These are phyloP conservation scores for Albatrellus ellisii DNA, from an alignment of 768 basidiomycete species.

Conservation along the genomic window DNA sequence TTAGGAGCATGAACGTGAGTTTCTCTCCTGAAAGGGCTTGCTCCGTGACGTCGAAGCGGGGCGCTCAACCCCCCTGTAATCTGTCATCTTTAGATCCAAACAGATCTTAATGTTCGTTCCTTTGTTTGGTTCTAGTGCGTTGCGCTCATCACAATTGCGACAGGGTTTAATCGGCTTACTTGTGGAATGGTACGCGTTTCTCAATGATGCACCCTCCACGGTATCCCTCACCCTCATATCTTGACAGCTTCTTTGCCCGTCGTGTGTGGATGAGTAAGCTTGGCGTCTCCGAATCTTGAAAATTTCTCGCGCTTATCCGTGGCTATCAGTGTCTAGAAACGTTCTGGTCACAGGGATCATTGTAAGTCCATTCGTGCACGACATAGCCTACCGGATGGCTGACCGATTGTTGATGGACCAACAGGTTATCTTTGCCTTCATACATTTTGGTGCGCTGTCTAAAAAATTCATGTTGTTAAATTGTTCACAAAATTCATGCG, in stretches of 20 bases:
- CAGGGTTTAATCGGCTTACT: background rate
- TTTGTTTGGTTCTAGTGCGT: background rate
- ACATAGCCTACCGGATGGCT: background rate
- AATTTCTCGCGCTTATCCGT: background rate
- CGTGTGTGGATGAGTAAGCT: background rate
- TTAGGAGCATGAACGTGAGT: constrained; percentile 15
- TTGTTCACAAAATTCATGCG: background rate
- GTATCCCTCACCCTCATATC: background rate
- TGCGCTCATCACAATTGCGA: background rate
- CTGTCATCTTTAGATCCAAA: background rate
- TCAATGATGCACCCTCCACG: background rate
- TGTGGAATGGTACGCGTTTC: background rate
- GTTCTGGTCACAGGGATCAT: constrained; percentile 27
- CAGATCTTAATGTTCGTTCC: background rate
- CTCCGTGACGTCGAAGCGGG: background rate
- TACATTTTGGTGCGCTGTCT: constrained; percentile 29
- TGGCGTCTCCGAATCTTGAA: background rate
- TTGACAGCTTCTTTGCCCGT: background rate
- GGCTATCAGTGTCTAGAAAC: constrained; percentile 30
- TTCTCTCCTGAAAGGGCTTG: background rate
- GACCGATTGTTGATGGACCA: background rate
- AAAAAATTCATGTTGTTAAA: background rate
- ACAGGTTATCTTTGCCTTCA: constrained; percentile 26
- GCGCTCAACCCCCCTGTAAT: background rate
- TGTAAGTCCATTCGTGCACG: constrained; percentile 19